phyloP scores from a whole-genome alignment of 2,329 filamentous ascomycete species.

The Penicillium sp. region DNA sequence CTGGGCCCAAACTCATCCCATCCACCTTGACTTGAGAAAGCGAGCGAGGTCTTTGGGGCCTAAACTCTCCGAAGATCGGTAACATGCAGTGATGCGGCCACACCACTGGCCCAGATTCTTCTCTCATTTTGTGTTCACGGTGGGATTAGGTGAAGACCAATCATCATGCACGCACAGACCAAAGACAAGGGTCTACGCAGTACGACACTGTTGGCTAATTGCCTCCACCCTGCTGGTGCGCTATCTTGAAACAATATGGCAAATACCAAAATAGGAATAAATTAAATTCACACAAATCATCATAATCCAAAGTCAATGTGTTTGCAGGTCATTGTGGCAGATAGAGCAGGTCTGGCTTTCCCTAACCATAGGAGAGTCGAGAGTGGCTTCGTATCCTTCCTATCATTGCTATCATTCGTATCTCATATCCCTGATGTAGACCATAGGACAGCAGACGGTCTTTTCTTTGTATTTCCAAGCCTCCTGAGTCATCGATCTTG shows the following conservation, averaged over 20 bases:
- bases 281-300: neutral
- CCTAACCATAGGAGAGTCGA: neutral
- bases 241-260: too few species aligned
- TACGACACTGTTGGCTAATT: neutral
- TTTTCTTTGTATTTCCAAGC: too few species aligned
- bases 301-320: neutral
- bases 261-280: neutral
- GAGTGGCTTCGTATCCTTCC: neutral
- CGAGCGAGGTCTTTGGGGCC: neutral
- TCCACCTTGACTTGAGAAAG: too few species aligned
- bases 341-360: neutral
- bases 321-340: neutral
- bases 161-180: constrained; percentile 18
- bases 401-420: neutral
- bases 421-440: neutral
- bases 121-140: neutral
- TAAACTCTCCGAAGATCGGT: constrained; percentile 4
- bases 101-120: constrained; percentile 9
- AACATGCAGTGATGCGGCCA: constrained; percentile 15
- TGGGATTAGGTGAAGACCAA: constrained; percentile 14
- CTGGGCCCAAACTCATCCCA: too few species aligned
- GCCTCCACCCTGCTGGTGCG: neutral
- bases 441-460: too few species aligned
- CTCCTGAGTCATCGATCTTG: neutral
- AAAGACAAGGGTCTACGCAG: constrained; percentile 4